Percentiles rank a stretch among this genome's conserved stretches.
Conservation (phyloP, 129 eudicot genomes). For the Artemisia tridentata region DNA sequence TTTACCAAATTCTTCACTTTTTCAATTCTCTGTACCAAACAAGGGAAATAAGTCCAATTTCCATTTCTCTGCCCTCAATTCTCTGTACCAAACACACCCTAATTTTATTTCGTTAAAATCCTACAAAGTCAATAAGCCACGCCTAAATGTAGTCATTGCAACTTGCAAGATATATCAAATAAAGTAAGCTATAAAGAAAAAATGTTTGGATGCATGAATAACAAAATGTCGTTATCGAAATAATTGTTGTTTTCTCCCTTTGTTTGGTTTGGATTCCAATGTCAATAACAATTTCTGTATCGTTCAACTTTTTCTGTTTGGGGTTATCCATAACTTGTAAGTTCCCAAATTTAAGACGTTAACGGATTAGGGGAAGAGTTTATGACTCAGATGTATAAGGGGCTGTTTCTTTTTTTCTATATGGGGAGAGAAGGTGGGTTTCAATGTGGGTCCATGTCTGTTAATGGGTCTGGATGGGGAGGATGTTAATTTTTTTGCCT, state of each 20-base stretch:
- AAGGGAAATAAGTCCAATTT: too few species aligned
- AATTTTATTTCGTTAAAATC: not conserved
- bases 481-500: too few species aligned
- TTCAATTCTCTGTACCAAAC: too few species aligned
- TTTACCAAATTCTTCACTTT: too few species aligned
- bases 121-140: constrained; percentile 17
- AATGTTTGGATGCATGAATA: constrained; percentile 12
- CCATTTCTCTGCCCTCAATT: too few species aligned
- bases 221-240: constrained; percentile 1
- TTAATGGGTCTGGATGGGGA: too few species aligned
- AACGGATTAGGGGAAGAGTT: too few species aligned
- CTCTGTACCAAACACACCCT: too few species aligned
- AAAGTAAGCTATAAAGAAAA: not conserved
- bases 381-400: not conserved
- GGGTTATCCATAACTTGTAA: not conserved
- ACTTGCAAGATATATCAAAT: not conserved
- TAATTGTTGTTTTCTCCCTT: constrained; percentile 11
- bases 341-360: not conserved
- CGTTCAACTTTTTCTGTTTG: not conserved
- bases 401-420: too few species aligned
- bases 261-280: not conserved
- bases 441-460: too few species aligned
- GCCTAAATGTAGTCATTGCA: constrained; percentile 1
- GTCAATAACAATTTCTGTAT: constrained; percentile 2
- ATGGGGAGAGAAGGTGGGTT: too few species aligned